Evolutionary conservation across 2,329 filamentous ascomycete species (phyloP), one percentile per base, ranked within the genome.

Genomic region (Coniochaeta prunicola): DNA sequence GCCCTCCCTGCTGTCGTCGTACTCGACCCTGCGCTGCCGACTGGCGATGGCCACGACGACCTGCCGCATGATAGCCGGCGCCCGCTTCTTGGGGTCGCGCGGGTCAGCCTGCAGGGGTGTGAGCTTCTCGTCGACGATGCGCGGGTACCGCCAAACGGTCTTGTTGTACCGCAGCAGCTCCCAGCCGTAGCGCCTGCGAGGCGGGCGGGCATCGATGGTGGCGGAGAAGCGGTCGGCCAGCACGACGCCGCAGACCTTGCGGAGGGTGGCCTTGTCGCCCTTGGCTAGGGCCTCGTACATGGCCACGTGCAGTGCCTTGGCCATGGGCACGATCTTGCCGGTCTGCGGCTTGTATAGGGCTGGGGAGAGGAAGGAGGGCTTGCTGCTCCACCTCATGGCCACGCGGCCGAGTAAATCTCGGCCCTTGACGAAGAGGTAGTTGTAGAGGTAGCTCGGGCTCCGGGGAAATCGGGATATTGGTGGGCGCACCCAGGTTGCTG

Each of bases 251-350:
- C 86, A 89, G 53, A 88, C 71, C 30, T 71, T 70, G 53, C 76
- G 71, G 28, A 89, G 73, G 5, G 77, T 73, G 2, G 67, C 63
- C 63, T 75, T 73, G 72, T 88, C 82, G 60, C 83, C 84, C 2
- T 72, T 71, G 7, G 87, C 87, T 56, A 88, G 80, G 4, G 82
- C 82, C 59, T 79, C 77, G 64, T 85, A 83, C 77, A 90, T 82
- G 63, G 81, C 73, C 57, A 75, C 73, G 70, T 90, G 86, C 66
- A 89, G 74, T 21, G 75, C 77, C 65, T 82, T 79, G 33, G 85
- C 87, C 1, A 78, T 77, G 1, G 83, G 78, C 9, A 76, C 69
- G 53, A 83, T 73, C 57, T 70, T 67, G 24, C 70, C 64, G 15
- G 74, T 75, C 28, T 71, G 64, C 28, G 79, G 67, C 65, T 78